Percentiles rank a stretch among this genome's conserved stretches.
Conservation (phyloP, 768 basidiomycete species). For the Psilocybe cyanescens region DNA sequence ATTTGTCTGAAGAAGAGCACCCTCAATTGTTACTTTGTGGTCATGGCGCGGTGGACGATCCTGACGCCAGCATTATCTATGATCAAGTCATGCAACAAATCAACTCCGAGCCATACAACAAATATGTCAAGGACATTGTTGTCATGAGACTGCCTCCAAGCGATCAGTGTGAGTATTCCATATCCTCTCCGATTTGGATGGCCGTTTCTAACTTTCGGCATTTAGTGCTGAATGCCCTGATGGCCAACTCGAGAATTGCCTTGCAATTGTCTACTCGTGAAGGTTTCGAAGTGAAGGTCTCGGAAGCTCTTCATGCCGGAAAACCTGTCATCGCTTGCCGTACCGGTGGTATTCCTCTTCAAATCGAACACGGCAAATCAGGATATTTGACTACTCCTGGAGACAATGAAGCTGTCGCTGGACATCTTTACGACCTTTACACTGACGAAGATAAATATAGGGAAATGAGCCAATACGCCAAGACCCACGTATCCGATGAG, state of each 20-base stretch:
- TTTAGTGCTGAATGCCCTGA: conserved; percentile 81
- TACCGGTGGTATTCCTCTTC: conserved; percentile 94
- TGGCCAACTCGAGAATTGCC: conserved; percentile 89
- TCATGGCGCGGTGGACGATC: conserved; percentile 94
- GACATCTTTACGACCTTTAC: conserved; percentile 76
- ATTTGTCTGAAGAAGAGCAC: conserved; percentile 50
- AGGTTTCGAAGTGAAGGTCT: conserved; percentile 97
- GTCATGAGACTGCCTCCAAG: conserved; percentile 84
- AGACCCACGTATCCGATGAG: conserved; percentile 81
- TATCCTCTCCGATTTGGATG: not conserved
- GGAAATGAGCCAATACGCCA: conserved; percentile 67
- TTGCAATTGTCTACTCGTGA: conserved; percentile 92
- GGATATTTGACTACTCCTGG: conserved; percentile 83
- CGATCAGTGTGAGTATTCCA: conserved; percentile 67
- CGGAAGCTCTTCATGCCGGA: conserved; percentile 90
- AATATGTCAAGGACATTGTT: conserved; percentile 65
- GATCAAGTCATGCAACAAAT: conserved; percentile 75
- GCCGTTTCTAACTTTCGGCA: too few species aligned
- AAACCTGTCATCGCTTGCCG: conserved; percentile 83
- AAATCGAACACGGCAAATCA: conserved; percentile 85
- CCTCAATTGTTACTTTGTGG: conserved; percentile 87
- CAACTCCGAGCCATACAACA: conserved; percentile 49
- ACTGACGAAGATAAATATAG: conserved; percentile 72
- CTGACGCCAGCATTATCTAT: conserved; percentile 92
- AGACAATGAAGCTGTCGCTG: conserved; percentile 76